Evolutionary conservation across 345 rosid genomes (phyloP), one percentile per base, ranked within the genome.

Genomic region (Boechera divaricarpa): DNA sequence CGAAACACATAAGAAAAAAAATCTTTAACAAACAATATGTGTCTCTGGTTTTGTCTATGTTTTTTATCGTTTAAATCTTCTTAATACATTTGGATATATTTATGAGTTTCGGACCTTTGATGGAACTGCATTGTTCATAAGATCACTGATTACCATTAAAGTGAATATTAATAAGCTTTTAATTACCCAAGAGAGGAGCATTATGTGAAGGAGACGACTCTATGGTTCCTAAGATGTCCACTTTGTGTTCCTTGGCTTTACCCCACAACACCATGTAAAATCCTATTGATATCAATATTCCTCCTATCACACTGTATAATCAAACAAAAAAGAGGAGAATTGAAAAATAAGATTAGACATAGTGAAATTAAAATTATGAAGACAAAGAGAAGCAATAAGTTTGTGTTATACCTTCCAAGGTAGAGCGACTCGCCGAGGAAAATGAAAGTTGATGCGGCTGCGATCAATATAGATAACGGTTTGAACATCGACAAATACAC

Each of bases 221-320:
- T 42, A 36, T 68, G 54, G 53, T 26, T 56, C n/a, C 28, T 77
- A 64, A 2, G 55, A 28, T 74, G 51, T 85, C 87, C 6, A 21
- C 72, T 65, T 81, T 66, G 38, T 72, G 83, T 74, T 93, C 94
- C 64, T 86, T 91, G 13, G 83, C 63, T 78, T 93, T 91, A 12
- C 97, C 96, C 98, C 98, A 94, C 81, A 93, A 84, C 7, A 91
- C 91, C 6, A 85, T 85, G 59, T 91, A 91, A 74, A 94, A 93
- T 28, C 98, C 94, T 1, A 88, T 42, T 5, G 97, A 80, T 75
- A 94, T 87, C 29, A 86, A 66, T 5, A 84, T 77, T 52, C 92
- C 96, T 42, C 97, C 98, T 2, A 89, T 79, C 7, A 91, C 72
- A 62, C 97, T 90, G 88, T 67, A 49, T 45, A 57, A 24, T 11